These are phyloP conservation scores for Zelonia costaricensis DNA, from an alignment of 208 protist species.

Conservation along the genomic window DNA sequence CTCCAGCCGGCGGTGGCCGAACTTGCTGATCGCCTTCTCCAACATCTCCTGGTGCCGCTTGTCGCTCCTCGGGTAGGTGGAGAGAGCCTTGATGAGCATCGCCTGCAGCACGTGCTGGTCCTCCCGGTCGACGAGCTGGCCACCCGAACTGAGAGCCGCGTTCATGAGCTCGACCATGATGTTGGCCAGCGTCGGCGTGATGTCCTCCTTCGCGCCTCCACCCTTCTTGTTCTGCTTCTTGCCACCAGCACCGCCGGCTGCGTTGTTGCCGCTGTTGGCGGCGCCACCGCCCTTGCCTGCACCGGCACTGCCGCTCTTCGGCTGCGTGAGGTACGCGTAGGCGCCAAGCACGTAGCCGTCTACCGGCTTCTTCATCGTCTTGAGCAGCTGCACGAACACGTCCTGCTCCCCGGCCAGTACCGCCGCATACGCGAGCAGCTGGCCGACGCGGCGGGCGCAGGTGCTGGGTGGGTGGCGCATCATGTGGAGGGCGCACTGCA, in stretches of 20 bases:
- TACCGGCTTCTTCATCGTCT: constrained; percentile 91
- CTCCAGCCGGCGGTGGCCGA: constrained; percentile 55
- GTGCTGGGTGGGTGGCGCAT: constrained; percentile 74
- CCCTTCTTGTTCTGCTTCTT: constrained; percentile 50
- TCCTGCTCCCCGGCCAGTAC: constrained; percentile 70
- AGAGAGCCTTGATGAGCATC: constrained; percentile 73
- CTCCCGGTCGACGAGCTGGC: constrained; percentile 85
- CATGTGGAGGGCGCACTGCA: constrained; percentile 89
- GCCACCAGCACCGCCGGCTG: background rate
- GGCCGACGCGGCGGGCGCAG: constrained; percentile 66
- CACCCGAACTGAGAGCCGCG: constrained; percentile 83
- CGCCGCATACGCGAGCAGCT: constrained; percentile 83
- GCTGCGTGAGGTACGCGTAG: constrained; percentile 73
- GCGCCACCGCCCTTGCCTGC: constrained; percentile 10
- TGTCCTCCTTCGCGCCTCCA: constrained; percentile 53
- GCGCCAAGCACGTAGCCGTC: constrained; percentile 86
- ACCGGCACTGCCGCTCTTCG: constrained; percentile 34
- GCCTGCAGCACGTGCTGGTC: constrained; percentile 87
- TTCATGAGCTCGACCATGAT: constrained; percentile 89
- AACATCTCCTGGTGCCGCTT: constrained; percentile 87
- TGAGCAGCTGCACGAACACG: constrained; percentile 87
- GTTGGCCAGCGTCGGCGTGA: constrained; percentile 65
- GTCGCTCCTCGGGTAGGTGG: constrained; percentile 73
- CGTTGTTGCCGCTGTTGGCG: background rate
- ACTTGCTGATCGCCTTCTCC: constrained; percentile 73